Base-by-base conservation (phyloP, 345 rosid genomes). In the Boechera stricta region DNA sequence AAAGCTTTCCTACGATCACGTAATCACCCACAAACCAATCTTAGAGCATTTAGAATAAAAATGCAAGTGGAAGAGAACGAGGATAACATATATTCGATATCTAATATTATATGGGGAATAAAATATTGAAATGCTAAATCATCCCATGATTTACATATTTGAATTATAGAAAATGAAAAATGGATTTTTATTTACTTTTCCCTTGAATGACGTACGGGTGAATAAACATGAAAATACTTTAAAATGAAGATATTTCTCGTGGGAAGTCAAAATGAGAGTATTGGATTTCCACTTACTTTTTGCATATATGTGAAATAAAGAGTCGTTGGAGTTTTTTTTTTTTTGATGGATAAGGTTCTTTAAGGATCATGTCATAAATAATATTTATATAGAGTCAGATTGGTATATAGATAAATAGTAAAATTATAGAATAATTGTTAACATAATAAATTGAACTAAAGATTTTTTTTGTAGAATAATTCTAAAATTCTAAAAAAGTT, bases 21-120 rank as follows among this genome's bases (percentile, higher is more conserved):
- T 72, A 51, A 72, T 35, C 41, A 9, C 33, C 35, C 55, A 63
- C 70, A 26, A 39, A 36, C 5, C 44, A 26, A 61, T 72, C 21
- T 48, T 35, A 35, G 18, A 36, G 67, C 7, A 72, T 72, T 49
- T 47, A 21, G 61, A 51, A 72, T 51, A 53, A 63, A 73, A 31
- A 31, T 64, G 45, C 32, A 41, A 73, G 77, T 73, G 70, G 77
- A 36, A 73, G 63, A 38, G 63, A 64, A 73, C 71, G 44, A 53
- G 63, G 71, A 73, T 63, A 64, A 73, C 63, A 64, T 41, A 73
- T 73, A 39, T 73, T 73, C 69, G 29, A 57, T 21, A 59, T 70
- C 31, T 56, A 57, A 31, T 44, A 57, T 44, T 64, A 44, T 45
- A 11, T 45, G 36, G 56, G 6, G 16, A 71, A 58, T 58, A 58